Conservation (phyloP, 2,329 filamentous ascomycete genomes). For the Pseudogymnoascus sp. region DNA sequence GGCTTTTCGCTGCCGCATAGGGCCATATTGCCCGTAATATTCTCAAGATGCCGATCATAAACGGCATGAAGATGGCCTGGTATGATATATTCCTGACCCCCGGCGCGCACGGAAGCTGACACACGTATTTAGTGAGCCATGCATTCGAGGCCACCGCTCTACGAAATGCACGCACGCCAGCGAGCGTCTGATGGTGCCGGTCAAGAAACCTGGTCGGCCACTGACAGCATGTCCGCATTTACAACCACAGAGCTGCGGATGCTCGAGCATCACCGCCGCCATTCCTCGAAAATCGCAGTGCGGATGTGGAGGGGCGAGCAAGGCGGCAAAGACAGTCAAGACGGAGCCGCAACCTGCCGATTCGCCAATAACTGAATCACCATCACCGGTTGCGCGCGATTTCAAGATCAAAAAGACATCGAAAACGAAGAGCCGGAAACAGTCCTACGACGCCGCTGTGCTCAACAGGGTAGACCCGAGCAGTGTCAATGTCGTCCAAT, state of each 20-base stretch:
- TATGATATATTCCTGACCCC: conserved; percentile 34
- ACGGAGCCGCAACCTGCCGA: conserved; percentile 16
- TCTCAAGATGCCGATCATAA: conserved; percentile 55
- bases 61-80: conserved; percentile 68
- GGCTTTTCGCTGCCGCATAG: not conserved
- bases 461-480: conserved; percentile 47
- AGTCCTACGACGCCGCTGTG: conserved; percentile 41
- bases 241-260: conserved; percentile 40
- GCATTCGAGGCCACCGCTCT: conserved; percentile 67
- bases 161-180: conserved; percentile 64
- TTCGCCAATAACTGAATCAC: conserved; percentile 36
- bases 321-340: conserved; percentile 16
- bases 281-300: conserved; percentile 53
- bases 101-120: conserved; percentile 16
- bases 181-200: conserved; percentile 61
- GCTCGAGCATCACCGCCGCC: conserved; percentile 55
- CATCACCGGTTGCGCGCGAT: conserved; percentile 22
- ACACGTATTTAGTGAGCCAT: conserved; percentile 50
- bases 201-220: conserved; percentile 63
- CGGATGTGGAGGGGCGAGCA: conserved; percentile 37
- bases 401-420: conserved; percentile 25
- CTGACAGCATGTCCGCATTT: conserved; percentile 62
- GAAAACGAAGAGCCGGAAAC: conserved; percentile 30
- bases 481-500: conserved; percentile 41
- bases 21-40: not conserved